Evolutionary conservation across 2,329 filamentous ascomycete species (phyloP), one percentile per base, ranked within the genome.

Genomic region (Colletotrichum sp.): DNA sequence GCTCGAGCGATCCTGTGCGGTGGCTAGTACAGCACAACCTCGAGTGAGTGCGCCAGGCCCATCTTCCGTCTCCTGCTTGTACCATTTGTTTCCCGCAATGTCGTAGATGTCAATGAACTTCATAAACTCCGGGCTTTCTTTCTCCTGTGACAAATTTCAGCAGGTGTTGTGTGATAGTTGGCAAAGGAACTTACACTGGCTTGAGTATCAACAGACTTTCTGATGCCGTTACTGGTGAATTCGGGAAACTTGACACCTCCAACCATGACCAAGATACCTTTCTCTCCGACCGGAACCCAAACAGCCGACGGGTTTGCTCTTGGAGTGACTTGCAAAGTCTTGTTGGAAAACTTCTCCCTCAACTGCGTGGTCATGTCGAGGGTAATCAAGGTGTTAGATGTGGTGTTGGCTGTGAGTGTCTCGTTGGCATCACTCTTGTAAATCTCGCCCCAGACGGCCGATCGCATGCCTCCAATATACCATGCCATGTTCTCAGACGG

Each of bases 201-300:
- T 0, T 82, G 81, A 36, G 71, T 73, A 39, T 87, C 83, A 1
- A 77, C 34, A 1, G 85, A 88, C 12, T 67, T 76, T 12, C 71
- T 55, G 2, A 4, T 69, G 4, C 63, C 22, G 11, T 60, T 28
- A 28, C 27, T 28, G 27, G 27, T 28, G 27, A 28, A 32, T 32
- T 32, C 30, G 30, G 30, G 30, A 32, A 12, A 32, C 11, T 11
- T 32, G 4, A 95, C 95, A 15, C 95, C 95, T 8, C 94, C 95
- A 1, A 98, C 86, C 5, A 94, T 94, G 1, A 98, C 88, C 11
- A 98, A 87, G 60, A 97, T 92, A 2, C 95, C 95, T 79, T 95
- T 87, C 19, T 90, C 86, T 5, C 95, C 94, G 60, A 96, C 94
- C 2, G 95, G 95, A 1, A 98, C 89, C 93, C 93, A 95, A 1